A percentile compares a stretch with the other conserved stretches of the same genome.
Conservation (phyloP, 2,329 filamentous ascomycete species). For the Diaporthe ampelina region DNA sequence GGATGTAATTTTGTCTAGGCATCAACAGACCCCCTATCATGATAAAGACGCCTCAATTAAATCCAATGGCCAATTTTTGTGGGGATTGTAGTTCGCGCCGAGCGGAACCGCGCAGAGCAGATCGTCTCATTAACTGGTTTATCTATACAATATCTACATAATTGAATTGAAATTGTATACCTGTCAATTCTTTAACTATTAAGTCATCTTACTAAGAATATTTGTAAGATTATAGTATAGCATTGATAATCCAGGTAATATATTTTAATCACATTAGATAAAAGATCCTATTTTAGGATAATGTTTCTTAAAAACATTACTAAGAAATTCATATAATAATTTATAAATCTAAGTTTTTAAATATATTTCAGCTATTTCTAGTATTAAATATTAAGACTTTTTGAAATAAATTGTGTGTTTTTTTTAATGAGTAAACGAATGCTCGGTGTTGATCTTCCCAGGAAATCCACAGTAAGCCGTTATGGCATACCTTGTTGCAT, state of each 20-base stretch:
- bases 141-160: too few species aligned
- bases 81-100: neutral
- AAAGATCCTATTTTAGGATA: too few species aligned
- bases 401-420: neutral
- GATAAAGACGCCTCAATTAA: neutral
- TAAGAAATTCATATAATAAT: neutral
- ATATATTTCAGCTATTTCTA: neutral
- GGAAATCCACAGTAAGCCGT: neutral
- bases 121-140: neutral
- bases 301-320: too few species aligned
- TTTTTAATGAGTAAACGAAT: neutral
- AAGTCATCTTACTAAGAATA: neutral
- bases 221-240: neutral
- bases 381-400: neutral
- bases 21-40: neutral
- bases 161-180: too few species aligned
- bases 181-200: neutral
- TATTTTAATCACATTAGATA: too few species aligned
- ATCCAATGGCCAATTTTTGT: neutral
- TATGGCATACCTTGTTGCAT: neutral
- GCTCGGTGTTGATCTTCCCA: neutral
- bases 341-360: neutral
- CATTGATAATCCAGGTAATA: too few species aligned
- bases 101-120: neutral
- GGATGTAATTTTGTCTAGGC: neutral